Evolutionary conservation across 495 filamentous ascomycete species (phyloP).

Genomic region (Cryomyces antarcticus): DNA sequence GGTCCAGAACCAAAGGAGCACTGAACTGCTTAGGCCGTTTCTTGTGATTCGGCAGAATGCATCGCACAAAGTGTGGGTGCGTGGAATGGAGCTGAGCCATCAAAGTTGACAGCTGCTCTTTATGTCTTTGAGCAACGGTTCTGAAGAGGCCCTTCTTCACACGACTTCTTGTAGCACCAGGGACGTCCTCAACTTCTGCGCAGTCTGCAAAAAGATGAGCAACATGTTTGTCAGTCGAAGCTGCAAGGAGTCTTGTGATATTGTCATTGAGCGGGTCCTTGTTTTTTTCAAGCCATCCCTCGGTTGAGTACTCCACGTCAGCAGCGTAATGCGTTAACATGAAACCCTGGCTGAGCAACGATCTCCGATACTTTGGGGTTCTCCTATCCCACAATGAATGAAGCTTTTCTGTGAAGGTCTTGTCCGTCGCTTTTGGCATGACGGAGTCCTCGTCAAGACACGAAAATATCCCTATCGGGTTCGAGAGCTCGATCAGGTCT

Average conservation of each 20-base stretch:
- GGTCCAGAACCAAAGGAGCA: slow-evolving; percentile 77
- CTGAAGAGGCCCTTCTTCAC: slow-evolving; percentile 97
- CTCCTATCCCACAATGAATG: slow-evolving; percentile 94
- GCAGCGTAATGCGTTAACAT: slow-evolving; percentile 97
- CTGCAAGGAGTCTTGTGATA: slow-evolving; percentile 67
- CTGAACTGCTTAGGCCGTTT: slow-evolving; percentile 89
- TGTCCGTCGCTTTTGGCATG: slow-evolving; percentile 98
- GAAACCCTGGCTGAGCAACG: slow-evolving; percentile 78
- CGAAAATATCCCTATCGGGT: slow-evolving; percentile 96
- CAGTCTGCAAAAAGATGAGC: slow-evolving; percentile 78
- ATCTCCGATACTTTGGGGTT: slow-evolving; percentile 76
- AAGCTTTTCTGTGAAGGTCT: slow-evolving; percentile 90
- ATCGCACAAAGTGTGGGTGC: slow-evolving; percentile 95
- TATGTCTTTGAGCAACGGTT: slow-evolving; percentile 92
- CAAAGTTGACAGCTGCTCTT: slow-evolving; percentile 83
- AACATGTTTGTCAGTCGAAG: slow-evolving; percentile 63
- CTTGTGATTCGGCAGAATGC: slow-evolving; percentile 96
- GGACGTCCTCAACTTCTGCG: slow-evolving; percentile 48
- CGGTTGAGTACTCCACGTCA: slow-evolving; percentile 90
- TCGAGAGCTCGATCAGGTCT: slow-evolving; percentile 85
- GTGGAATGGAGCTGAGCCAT: slow-evolving; percentile 94
- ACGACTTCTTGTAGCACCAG: slow-evolving; percentile 45
- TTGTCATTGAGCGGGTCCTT: slow-evolving; percentile 98
- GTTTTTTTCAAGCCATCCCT: slow-evolving; percentile 96
- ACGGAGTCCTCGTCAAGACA: slow-evolving; percentile 96